Conservation (phyloP, 75 land plant genomes). For the Pseudotsuga menziesii region DNA sequence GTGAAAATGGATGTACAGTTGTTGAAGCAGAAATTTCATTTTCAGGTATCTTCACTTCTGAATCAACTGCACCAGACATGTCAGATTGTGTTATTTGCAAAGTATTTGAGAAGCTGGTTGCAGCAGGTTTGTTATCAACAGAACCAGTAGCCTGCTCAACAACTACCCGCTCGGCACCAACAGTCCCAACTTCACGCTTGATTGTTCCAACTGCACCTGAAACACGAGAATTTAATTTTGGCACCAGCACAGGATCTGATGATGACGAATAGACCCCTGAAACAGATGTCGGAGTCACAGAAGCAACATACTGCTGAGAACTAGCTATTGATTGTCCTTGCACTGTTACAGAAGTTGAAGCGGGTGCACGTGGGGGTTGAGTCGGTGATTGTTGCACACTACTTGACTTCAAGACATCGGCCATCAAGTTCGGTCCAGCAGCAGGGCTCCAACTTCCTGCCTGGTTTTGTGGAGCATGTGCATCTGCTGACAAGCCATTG, state of each 20-base stretch:
- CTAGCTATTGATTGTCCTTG: slow-evolving; percentile 6
- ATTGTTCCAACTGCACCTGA: slow-evolving; percentile 39
- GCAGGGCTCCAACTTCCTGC: neutral
- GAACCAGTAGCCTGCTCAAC: slow-evolving; percentile 22
- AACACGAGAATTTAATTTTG: slow-evolving; percentile 40
- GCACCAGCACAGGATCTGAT: slow-evolving; percentile 66
- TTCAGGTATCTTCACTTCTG: slow-evolving; percentile 5
- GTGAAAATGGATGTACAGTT: slow-evolving; percentile 11
- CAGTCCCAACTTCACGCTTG: slow-evolving; percentile 48
- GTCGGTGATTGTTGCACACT: slow-evolving; percentile 2
- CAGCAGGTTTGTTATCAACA: slow-evolving; percentile 11
- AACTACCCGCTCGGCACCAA: slow-evolving; percentile 36
- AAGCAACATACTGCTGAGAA: slow-evolving; percentile 9
- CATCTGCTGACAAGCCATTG: slow-evolving; percentile 10
- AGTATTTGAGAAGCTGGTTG: slow-evolving; percentile 2
- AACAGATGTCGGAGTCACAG: slow-evolving; percentile 18
- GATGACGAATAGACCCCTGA: slow-evolving; percentile 54
- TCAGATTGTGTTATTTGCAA: slow-evolving; percentile 1
- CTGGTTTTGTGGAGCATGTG: neutral
- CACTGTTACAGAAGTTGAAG: neutral
- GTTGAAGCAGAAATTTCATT: slow-evolving; percentile 16
- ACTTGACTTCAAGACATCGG: neutral
- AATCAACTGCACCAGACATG: slow-evolving; percentile 1
- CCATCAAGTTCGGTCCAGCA: slow-evolving; percentile 8
- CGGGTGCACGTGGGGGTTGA: neutral